These are phyloP conservation scores for Lichtheimia ornata DNA, from an alignment of 371 early-diverging fungal species.

Conservation along the genomic window DNA sequence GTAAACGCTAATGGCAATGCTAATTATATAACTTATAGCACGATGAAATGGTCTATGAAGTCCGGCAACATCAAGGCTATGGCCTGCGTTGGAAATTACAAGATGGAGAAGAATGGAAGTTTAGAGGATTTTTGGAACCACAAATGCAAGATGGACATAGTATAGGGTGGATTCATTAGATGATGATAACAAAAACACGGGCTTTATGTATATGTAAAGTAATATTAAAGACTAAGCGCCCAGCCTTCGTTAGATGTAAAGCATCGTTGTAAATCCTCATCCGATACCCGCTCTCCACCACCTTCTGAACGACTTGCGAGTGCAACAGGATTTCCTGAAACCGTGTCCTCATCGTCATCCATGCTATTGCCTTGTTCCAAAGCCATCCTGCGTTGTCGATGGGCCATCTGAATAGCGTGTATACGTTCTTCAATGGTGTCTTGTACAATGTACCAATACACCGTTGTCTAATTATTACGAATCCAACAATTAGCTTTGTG, in stretches of 20 bases:
- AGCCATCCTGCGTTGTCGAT: constrained; percentile 6
- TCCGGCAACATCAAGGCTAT: constrained; percentile 39
- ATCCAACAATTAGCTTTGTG: constrained; percentile 30
- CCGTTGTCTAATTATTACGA: constrained; percentile 18
- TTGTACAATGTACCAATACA: constrained; percentile 29
- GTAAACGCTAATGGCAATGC: not conserved
- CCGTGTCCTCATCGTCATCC: not conserved
- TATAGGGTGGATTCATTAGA: constrained; percentile 40
- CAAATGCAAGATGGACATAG: constrained; percentile 44
- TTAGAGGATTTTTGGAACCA: constrained; percentile 49
- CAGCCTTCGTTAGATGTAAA: constrained; percentile 16
- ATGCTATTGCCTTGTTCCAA: constrained; percentile 4
- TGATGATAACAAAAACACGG: too few relatives aligned
- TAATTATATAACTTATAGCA: constrained; percentile 21
- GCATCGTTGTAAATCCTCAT: constrained; percentile 25
- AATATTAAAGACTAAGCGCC: constrained; percentile 2
- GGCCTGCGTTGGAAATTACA: constrained; percentile 34
- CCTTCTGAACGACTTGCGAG: constrained; percentile 15
- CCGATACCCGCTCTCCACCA: constrained; percentile 23
- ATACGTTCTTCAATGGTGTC: constrained; percentile 46
- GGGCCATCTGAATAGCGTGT: constrained; percentile 30
- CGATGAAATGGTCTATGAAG: constrained; percentile 33
- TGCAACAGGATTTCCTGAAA: not conserved
- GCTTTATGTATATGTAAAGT: not conserved
- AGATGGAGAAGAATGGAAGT: constrained; percentile 17